phyloP scores from a whole-genome alignment of 2,329 filamentous ascomycete species.

The Aureobasidium sp. region DNA sequence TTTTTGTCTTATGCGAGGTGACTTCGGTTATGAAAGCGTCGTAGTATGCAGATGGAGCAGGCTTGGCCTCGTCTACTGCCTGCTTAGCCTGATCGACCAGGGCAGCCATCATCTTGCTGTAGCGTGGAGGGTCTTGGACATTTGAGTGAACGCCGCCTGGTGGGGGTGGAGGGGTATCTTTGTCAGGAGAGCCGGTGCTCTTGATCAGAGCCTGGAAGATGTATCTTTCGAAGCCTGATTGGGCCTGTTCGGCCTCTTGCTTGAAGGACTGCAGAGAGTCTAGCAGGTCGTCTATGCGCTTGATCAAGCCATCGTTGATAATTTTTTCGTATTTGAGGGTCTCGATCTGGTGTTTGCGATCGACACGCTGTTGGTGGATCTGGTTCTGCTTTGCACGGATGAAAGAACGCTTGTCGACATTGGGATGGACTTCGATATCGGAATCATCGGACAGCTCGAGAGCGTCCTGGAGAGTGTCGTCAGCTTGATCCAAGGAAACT shows the following conservation, averaged over 20 bases:
- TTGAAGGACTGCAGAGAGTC: constrained; percentile 66
- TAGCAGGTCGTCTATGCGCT: constrained; percentile 73
- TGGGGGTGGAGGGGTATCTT: constrained; percentile 67
- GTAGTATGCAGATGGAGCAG: constrained; percentile 53
- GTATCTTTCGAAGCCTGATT: constrained; percentile 63
- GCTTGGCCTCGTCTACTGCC: constrained; percentile 64
- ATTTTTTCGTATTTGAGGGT: constrained; percentile 86
- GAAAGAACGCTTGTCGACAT: constrained; percentile 97
- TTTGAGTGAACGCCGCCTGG: constrained; percentile 73
- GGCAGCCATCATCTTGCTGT: constrained; percentile 96
- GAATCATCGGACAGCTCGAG: constrained; percentile 97
- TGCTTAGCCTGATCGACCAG: constrained; percentile 89
- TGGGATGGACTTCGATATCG: constrained; percentile 96
- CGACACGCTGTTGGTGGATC: constrained; percentile 83
- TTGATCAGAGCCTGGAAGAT: constrained; percentile 89
- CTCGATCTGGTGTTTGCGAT: constrained; percentile 80
- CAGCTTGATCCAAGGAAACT: background rate
- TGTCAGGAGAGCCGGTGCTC: constrained; percentile 58
- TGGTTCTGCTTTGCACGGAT: constrained; percentile 97
- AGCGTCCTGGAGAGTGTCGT: constrained; percentile 51
- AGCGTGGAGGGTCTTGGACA: constrained; percentile 68
- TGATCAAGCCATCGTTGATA: constrained; percentile 84
- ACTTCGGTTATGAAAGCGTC: constrained; percentile 72
- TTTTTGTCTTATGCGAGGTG: constrained; percentile 65
- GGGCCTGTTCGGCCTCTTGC: constrained; percentile 47